Base-by-base conservation (phyloP, 805 yeast genomes). In the Candida nemodendra region DNA sequence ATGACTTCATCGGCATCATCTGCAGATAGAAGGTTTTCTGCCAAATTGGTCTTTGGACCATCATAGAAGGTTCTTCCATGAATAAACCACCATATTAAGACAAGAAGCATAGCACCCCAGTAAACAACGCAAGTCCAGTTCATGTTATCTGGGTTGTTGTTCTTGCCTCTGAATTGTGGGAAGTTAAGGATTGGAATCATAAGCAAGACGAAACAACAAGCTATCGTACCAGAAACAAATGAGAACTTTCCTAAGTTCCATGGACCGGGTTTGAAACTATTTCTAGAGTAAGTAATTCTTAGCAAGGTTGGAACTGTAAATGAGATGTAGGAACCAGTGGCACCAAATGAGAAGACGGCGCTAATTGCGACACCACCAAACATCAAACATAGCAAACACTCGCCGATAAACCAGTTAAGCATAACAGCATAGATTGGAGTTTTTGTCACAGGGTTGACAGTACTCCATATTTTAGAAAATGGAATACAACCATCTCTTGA, bases 341-440 rank as follows among this genome's bases (percentile, higher is more conserved):
- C 87, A 35, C 86, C 85, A 32, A 81, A 84, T 2, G 85, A 78
- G 63, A 81, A 81, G 43, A 80, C 79, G 29, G 88, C 88, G 21
- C 74, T 79, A 47, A 81, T 77, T 33, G 87, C 83, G 15, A 72
- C 68, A 41, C 76, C 79, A 27, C 84, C 84, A 23, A 81, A 81
- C 58, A 81, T 78, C 56, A 80, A 71, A 42, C 78, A 68, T 39
- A 76, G 66, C 16, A 78, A 62, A 17, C 78, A 66, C 51, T 76
- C 75, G 23, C 83, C 83, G 33, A 79, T 47, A 22, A 71, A 45
- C 51, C 71, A 66, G 61, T 79, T 78, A 48, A 75, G 57, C 76
- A 81, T 72, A 18, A 78, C 81, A 0, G 86, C 84, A 53, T 76
- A 68, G 34, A 82, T 68, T 5, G 89, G 89, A 4, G 86, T 81